Evolutionary conservation across 441 rosid species (phyloP).

Genomic region (Melastoma candidum): DNA sequence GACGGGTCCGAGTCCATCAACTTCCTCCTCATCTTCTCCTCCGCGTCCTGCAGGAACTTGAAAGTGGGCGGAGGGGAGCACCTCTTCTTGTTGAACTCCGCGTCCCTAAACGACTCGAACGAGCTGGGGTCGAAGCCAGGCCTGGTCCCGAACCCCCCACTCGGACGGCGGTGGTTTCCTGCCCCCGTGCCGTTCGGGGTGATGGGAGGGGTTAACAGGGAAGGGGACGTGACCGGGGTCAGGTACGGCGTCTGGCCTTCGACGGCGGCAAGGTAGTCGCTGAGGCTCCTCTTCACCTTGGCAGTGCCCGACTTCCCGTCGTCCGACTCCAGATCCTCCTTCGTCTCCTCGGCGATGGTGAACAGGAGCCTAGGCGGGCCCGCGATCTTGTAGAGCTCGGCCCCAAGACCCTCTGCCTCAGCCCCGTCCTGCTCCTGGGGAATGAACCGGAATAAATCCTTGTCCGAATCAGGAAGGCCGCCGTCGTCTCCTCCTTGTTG

Average conservation of each 20-base stretch:
- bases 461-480: constrained; percentile 17
- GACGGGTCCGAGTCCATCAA: constrained; percentile 24
- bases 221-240: constrained; percentile 84
- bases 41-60: constrained; percentile 90
- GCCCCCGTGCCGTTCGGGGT: constrained; percentile 38
- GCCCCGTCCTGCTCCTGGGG: constrained; percentile 42
- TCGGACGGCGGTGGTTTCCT: constrained; percentile 4
- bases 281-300: constrained; percentile 51
- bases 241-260: constrained; percentile 60
- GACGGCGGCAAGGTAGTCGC: constrained; percentile 52
- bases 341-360: constrained; percentile 8
- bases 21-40: constrained; percentile 61
- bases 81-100: constrained; percentile 60
- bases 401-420: constrained; percentile 31
- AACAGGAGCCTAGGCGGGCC: too few relatives aligned
- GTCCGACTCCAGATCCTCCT: constrained; percentile 84
- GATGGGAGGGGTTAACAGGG: constrained; percentile 77
- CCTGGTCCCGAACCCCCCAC: constrained; percentile 1
- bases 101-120: constrained; percentile 55
- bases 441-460: constrained; percentile 36
- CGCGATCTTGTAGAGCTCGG: too few relatives aligned
- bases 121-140: constrained; percentile 32
- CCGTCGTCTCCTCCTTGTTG: constrained; percentile 6
- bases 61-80: constrained; percentile 78
- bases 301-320: constrained; percentile 42